Evolutionary conservation across 768 basidiomycete genomes (phyloP), one percentile per base, ranked within the genome.

Genomic region (Tulasnella sp.): DNA sequence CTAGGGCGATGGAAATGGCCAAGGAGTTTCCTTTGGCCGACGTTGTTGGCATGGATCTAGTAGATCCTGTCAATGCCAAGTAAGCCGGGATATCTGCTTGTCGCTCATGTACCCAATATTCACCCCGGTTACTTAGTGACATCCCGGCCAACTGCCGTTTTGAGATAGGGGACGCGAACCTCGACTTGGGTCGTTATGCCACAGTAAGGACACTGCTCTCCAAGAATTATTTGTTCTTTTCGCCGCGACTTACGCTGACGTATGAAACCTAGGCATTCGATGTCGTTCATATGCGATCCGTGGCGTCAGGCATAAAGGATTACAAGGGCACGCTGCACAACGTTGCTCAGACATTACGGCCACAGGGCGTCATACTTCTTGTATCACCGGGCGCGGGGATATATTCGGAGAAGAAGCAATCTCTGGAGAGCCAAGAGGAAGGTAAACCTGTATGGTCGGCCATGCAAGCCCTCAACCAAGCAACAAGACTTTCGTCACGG

Each of bases 131-230:
- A n/a, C n/a, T n/a, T n/a, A 25, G 25, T 67, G 64, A 49, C n/a
- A 72, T 40, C 17, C 71, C 71, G 8, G 15, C 29, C 34, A 72
- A 72, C 34, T 72, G 71, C 42, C 71, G 73, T 9, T 68, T 75
- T 64, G 73, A 75, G 64, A 54, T 75, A 36, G 58, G 64, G 22
- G 73, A 75, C 17, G 73, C 64, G 22, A 75, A 75, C 36, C 37
- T 64, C 3, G 49, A 58, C 31, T 25, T 71, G 19, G 37, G 52
- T 31, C 73, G 64, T 38, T 75, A 75, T 54, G 54, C 73, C 3
- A 64, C 71, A 25, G 71, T 72, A 34, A 29, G n/a, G 5, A 49
- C 11, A 7, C 37, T 39, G 38, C 36, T 11, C 12, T 37, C 17
- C 7, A 42, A 39, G 22, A 31, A 40, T 15, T 2, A 14, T 34